Base-by-base conservation (phyloP, 495 filamentous ascomycete genomes). In the Aspergillus biplanus region DNA sequence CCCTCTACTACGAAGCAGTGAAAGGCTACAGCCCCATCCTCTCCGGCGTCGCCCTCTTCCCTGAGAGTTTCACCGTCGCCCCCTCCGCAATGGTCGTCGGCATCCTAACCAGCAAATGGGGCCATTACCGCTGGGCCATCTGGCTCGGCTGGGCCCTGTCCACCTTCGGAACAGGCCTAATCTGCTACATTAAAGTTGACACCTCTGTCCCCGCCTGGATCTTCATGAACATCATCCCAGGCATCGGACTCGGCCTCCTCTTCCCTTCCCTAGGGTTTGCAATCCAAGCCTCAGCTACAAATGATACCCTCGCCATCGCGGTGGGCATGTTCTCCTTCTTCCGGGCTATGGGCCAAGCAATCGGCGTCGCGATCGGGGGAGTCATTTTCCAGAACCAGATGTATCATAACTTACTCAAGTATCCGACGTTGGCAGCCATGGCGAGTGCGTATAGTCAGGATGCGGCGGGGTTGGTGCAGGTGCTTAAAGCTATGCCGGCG, bases 401-500 rank as follows among this genome's bases (percentile, higher is more conserved):
- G 39, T 15, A 15, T 44, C 9, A 9, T 44, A 15, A 9, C 15
- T 3, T 44, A 3, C 9, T 9, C 8, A 15, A 15, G 15, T 9
- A 44, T 15, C 39, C 39, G 15, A 15, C 1, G 1, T 44, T 44
- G 39, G 39, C 2, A 61, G 66, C 0, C 79, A 67, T 77, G 56
- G 86, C 86, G 2, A 73, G 62, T 11, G 69, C 73, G 9, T 86
- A 85, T 59, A 80, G 80, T 33, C 76, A 79, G 34, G 84, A 90
- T 72, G 84, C 87, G 0, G 82, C 86, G 0, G 78, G 79, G 0
- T 67, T 90, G 50, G 85, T 89, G 5, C 76, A 79, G 55, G 68
- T 87, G 9, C 85, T 90, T 62, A 82, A 85, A 65, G 64, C 50
- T 0, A 86, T 89, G 85, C 67, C 75, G 2, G 71, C 77, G 42